Base-by-base conservation (phyloP, 768 basidiomycete genomes). In the Tulasnella sp. region DNA sequence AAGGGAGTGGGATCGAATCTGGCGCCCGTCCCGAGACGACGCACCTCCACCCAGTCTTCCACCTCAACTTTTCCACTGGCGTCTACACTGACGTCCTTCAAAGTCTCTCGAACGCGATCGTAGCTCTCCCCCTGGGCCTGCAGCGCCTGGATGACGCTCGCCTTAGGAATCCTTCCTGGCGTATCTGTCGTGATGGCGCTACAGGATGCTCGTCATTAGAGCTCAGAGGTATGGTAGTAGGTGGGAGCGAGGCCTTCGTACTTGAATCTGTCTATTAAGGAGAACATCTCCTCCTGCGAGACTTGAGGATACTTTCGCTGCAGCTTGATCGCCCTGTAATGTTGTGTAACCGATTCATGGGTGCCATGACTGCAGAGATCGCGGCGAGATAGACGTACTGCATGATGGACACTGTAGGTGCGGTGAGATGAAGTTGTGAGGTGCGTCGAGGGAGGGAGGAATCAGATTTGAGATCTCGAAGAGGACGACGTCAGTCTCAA, bases 41-140 rank as follows among this genome's bases (percentile, higher is more conserved):
- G 74, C 75, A 95, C 91, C 87, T 98, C 96, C 62, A 98, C 95
- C 90, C 94, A 99, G 78, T 98, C 97, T 76, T 98, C 97, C 73
- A 98, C 82, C 80, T 98, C 97, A 73, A 99, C 89, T 80, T 94
- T 93, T 62, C 97, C 96, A 79, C 91, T 93, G 5, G 96, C 90
- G 79, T 98, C 96, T 66, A 98, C 88, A 73, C 89, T 91, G 78
- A 98, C 95, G 76, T 89, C 86, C 82, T 99, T 99, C 80, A 99
- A 83, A 0, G 95, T 83, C 75, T 84, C 84, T 76, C 84, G 80
- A 22, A 81, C 82, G 73, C 80, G 72, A 76, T 84, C 83, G 75
- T 84, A 84, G 69, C 81, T 79, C 79, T 95, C 88, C 69, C 95
- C 95, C 42, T 86, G 86, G 19, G 86, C 80, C 77, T 95, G 90